Percentiles rank a stretch among this genome's conserved stretches.
These are phyloP conservation scores for Flammula alnicola DNA, from an alignment of 1,284 basidiomycete species.

Conservation along the genomic window DNA sequence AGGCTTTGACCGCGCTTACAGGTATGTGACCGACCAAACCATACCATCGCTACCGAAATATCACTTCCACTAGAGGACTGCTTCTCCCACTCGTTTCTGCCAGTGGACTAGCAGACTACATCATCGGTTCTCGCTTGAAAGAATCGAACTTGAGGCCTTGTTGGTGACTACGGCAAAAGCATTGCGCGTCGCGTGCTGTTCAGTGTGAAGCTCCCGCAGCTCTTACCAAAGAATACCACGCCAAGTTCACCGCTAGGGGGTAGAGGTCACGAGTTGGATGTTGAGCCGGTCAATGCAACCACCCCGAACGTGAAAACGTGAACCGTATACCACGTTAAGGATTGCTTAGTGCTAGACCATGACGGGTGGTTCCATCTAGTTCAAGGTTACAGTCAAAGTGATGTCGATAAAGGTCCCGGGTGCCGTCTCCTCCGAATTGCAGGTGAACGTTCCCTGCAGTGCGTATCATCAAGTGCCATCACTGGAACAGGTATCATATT, in stretches of 20 bases:
- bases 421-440: neutral
- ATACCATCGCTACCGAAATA: neutral
- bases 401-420: neutral
- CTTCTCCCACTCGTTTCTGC: constrained; percentile 1
- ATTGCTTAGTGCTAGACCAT: neutral
- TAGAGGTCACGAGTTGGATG: neutral
- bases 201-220: neutral
- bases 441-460: neutral
- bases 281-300: constrained; percentile 1
- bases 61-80: neutral
- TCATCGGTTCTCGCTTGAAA: neutral
- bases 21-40: neutral
- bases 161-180: neutral
- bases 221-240: constrained; percentile 5
- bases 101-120: constrained; percentile 1
- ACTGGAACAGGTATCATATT: neutral
- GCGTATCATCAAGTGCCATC: neutral
- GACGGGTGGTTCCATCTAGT: neutral
- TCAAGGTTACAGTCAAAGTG: neutral
- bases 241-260: neutral
- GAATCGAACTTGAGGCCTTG: constrained; percentile 4
- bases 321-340: neutral
- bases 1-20: neutral
- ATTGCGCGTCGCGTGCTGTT: constrained; percentile 3
- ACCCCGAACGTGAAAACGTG: neutral